A percentile compares a stretch with the other conserved stretches of the same genome.
These are phyloP conservation scores for Lathyrus oleraceus DNA, from an alignment of 306 rosid genomes.

Conservation along the genomic window DNA sequence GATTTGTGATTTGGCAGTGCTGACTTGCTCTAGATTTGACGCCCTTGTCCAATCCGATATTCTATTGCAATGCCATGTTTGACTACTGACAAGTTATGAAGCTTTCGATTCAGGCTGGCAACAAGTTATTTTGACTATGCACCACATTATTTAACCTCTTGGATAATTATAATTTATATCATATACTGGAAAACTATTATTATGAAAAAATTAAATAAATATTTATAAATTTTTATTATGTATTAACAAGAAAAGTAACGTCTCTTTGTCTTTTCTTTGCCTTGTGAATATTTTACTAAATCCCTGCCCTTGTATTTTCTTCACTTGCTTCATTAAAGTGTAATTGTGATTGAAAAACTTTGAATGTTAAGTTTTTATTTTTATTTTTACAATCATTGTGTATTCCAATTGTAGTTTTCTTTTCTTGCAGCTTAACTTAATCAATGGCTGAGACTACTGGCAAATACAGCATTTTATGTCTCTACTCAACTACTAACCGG, in stretches of 20 bases:
- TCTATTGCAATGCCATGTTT: constrained; percentile 33
- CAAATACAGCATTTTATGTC: too few species aligned
- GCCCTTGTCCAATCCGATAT: constrained; percentile 13
- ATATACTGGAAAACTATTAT: constrained; percentile 12
- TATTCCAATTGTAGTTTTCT: neutral
- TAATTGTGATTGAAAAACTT: constrained; percentile 15
- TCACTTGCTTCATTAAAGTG: neutral
- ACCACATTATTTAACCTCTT: constrained; percentile 5
- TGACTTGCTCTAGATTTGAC: constrained; percentile 31
- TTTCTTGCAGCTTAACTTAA: neutral
- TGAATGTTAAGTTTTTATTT: neutral
- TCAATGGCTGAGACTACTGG: too few species aligned
- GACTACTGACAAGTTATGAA: neutral
- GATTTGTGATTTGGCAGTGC: constrained; percentile 27
- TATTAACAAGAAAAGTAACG: neutral
- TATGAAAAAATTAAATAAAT: constrained; percentile 3
- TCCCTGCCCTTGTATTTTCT: neutral
- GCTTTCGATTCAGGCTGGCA: constrained; percentile 29
- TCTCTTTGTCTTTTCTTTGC: constrained; percentile 11
- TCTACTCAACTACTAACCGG: too few species aligned
- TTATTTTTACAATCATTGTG: neutral
- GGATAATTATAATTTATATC: constrained; percentile 5
- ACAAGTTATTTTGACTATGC: constrained; percentile 29
- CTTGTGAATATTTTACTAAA: constrained; percentile 15
- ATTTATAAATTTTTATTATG: neutral